Evolutionary conservation across 106 monocot species (phyloP).

Genomic region (Cymbidium sinense): DNA sequence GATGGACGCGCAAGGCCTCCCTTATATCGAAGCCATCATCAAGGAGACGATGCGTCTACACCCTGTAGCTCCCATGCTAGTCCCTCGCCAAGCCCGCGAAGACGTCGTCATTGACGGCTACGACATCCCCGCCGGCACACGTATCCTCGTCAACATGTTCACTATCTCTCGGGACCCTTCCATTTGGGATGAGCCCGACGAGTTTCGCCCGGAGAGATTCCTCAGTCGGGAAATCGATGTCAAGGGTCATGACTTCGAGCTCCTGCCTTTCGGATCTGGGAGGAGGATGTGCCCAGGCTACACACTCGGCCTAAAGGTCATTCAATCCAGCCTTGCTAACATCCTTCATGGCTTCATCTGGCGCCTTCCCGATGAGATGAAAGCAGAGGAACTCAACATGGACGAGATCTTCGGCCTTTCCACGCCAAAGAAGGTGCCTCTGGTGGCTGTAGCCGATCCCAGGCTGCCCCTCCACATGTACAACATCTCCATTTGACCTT

Average conservation of each 20-base stretch:
- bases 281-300: constrained; percentile 45
- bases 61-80: constrained; percentile 54
- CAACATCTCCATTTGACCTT: neutral
- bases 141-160: neutral
- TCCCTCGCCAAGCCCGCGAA: constrained; percentile 36
- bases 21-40: constrained; percentile 47
- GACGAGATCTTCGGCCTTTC: constrained; percentile 58
- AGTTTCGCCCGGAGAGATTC: constrained; percentile 10
- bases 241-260: constrained; percentile 42
- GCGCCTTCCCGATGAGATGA: constrained; percentile 31
- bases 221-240: constrained; percentile 38
- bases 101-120: constrained; percentile 30
- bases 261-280: constrained; percentile 45
- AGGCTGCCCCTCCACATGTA: constrained; percentile 22
- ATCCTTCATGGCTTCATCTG: constrained; percentile 34
- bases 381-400: constrained; percentile 36
- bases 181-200: too few species aligned
- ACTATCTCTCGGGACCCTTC: neutral
- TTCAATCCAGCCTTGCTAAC: constrained; percentile 24
- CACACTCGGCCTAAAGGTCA: constrained; percentile 30
- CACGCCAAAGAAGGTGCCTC: constrained; percentile 23
- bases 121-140: constrained; percentile 15
- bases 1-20: constrained; percentile 32
- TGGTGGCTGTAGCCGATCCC: constrained; percentile 21
- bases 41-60: constrained; percentile 64